A percentile compares a stretch with the other conserved stretches of the same genome.
Conservation (phyloP, 805 yeast genomes). For the Cyberlindnera amylophila region DNA sequence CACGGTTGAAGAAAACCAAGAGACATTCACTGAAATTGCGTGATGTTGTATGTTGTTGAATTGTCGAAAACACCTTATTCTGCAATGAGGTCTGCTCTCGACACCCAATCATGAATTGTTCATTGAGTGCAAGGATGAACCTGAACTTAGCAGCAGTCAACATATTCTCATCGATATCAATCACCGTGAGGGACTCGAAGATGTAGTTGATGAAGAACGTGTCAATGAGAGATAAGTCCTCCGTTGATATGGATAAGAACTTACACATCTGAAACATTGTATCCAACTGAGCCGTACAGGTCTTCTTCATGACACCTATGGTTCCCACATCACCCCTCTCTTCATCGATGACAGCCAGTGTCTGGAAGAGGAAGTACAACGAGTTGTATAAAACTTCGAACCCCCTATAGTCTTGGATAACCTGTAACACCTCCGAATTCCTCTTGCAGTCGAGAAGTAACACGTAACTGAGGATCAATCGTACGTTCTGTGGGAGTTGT, state of each 20-base stretch:
- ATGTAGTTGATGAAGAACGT: conserved; percentile 44
- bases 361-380: conserved; percentile 32
- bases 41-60: conserved; percentile 42
- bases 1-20: conserved; percentile 74
- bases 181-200: conserved; percentile 42
- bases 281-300: conserved; percentile 44
- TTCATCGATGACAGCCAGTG: conserved; percentile 21
- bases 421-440: conserved; percentile 39
- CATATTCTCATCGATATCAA: conserved; percentile 48
- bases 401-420: conserved; percentile 50
- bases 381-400: conserved; percentile 42
- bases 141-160: conserved; percentile 66
- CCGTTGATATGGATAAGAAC: conserved; percentile 39
- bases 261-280: conserved; percentile 54
- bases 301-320: conserved; percentile 32
- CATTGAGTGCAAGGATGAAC: conserved; percentile 71
- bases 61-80: conserved; percentile 53
- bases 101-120: conserved; percentile 73
- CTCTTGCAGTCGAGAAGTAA: conserved; percentile 42
- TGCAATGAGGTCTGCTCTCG: conserved; percentile 26
- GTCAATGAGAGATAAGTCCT: conserved; percentile 41
- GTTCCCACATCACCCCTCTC: conserved; percentile 32
- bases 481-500: conserved; percentile 33
- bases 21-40: conserved; percentile 63
- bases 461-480: conserved; percentile 40